Percentiles rank a stretch among this genome's conserved stretches.
Conservation (phyloP, 768 basidiomycete species). For the Rubroboletus pulcherrimus region DNA sequence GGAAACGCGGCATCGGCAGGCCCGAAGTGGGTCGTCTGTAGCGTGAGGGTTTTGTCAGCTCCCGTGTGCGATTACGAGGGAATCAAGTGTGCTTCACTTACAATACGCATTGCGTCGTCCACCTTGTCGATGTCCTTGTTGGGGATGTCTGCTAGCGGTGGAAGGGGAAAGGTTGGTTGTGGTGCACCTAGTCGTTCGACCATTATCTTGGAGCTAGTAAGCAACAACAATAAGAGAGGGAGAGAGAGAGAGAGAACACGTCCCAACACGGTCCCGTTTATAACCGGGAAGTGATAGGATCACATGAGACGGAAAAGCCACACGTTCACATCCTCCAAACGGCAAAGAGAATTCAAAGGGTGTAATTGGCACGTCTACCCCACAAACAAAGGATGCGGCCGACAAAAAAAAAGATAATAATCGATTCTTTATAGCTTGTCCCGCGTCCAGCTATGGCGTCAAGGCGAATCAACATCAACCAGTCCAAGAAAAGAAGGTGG, state of each 20-base stretch:
- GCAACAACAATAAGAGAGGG: not conserved
- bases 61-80: not conserved
- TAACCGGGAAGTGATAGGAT: not conserved
- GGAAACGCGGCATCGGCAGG: constrained; percentile 30
- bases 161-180: constrained; percentile 39
- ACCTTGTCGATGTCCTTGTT: constrained; percentile 42
- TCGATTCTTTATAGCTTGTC: constrained; percentile 53
- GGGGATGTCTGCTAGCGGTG: constrained; percentile 37
- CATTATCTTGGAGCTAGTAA: constrained; percentile 26
- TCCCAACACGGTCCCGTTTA: not conserved
- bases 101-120: constrained; percentile 31
- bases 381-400: constrained; percentile 10
- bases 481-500: not conserved
- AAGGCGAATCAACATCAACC: not conserved
- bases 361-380: constrained; percentile 22
- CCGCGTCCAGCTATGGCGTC: constrained; percentile 60
- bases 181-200: constrained; percentile 39
- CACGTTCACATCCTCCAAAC: constrained; percentile 4
- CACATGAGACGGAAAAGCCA: not conserved
- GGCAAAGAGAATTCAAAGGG: not conserved
- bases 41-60: constrained; percentile 3
- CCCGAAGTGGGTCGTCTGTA: constrained; percentile 32
- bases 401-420: not conserved
- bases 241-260: not conserved
- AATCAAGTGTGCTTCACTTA: constrained; percentile 18